Evolutionary conservation across 495 filamentous ascomycete species (phyloP), one percentile per base, ranked within the genome.

Genomic region (Penicillium lagena): DNA sequence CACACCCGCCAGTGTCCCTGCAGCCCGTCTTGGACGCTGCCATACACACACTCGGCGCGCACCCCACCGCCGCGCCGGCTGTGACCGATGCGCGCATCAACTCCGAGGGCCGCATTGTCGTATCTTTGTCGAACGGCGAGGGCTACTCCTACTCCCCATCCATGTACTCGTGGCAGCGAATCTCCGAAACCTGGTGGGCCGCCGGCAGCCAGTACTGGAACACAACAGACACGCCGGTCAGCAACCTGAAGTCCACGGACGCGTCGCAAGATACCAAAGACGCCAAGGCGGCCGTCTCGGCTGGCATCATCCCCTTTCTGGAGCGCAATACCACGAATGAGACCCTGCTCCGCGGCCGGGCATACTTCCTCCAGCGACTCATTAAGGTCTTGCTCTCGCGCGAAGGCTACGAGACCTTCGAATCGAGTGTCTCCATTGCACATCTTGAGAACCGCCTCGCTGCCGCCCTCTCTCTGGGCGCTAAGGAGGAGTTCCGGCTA

Each of bases 151-250:
- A 97, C 66, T 87, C 84, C 1, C 78, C 81, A 0, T 66, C 68
- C 12, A 83, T 97, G 81, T 89, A 79, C 55, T 76, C 81, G n/a
- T 99, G 93, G 93, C 91, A 96, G 68, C 82, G 90, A 9, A 72
- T 97, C 10, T 89, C 87, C 4, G 93, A 99, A 66, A 72, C 86
- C 1, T 99, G 93, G 94, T 99, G 94, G 93, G 90, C 93, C 2
- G 88, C 96, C 1, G 91, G 90, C 15, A 91, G 86, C 58, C 93
- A 97, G 62, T 97, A 97, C 62, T 97, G 94, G 93, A 95, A 95
- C 64, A 87, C 86, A n/a, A 89, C 88, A 31, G 90, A 91, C 49
- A 82, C 85, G 10, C 87, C 88, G 0, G 76, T 90, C 27, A 80
- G 84, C 45, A 87, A 89, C 40, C 60, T 94, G 7, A 83, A 89